Base-by-base conservation (phyloP, 768 basidiomycete genomes). In the Tephrocybe sp. region DNA sequence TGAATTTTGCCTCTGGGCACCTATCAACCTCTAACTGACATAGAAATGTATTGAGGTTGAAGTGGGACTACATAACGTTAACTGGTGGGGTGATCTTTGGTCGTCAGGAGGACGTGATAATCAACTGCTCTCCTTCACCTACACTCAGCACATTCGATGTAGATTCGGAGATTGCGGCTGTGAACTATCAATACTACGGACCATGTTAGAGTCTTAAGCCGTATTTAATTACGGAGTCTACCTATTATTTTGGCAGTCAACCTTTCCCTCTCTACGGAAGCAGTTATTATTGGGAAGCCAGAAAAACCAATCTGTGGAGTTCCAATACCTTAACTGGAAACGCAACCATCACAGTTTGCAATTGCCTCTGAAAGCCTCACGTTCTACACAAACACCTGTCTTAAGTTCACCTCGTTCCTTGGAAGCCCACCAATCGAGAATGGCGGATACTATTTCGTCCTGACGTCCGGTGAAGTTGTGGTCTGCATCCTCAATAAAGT, bases 381-480 rank as follows among this genome's bases (percentile, higher is more conserved):
- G 44, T 22, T 53, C 51, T 8, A 76, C 68, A 77, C 85, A 89
- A 18, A 90, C 64, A 1, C 87, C 87, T 16, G 86, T 82, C 52
- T 65, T 72, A 38, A 89, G 63, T 37, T 69, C 67, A 7, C 76
- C 71, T n/a, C 65, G 66, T 48, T 73, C 59, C 27, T 75, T 71
- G 32, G 69, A 64, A 16, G 72, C 68, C 76, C 78, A 82, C 89
- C 89, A 92, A 31, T 80, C 79, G 22, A 89, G 64, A 46, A 92
- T 82, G 25, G 75, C 73, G 28, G 79, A 78, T 16, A 87, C 81
- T 12, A 92, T 74, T 43, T 87, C 80, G 47, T 87, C 85, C 54
- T 81, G 79, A 47, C 78, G 76, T 19, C 84, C 82, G 19, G 80
- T 82, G 58, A 84, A 87, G 65, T 91, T 92, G 61, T 92, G 90